Evolutionary conservation across 2,329 filamentous ascomycete species (phyloP).

Genomic region (Penicillium sp.): DNA sequence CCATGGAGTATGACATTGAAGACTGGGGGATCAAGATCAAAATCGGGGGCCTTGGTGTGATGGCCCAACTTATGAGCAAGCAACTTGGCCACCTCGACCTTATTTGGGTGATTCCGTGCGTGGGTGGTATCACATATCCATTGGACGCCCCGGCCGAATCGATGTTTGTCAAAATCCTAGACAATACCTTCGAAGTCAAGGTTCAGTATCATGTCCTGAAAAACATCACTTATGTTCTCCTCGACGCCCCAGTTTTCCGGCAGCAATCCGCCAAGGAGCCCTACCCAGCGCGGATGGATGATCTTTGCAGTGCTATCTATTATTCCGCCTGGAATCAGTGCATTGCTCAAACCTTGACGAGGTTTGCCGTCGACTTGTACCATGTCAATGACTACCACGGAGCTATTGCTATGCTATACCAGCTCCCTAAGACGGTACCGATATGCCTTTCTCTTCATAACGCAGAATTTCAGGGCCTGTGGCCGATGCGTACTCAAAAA

Average conservation of each 20-base stretch:
- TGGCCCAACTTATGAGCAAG: slow-evolving; percentile 64
- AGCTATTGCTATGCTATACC: slow-evolving; percentile 57
- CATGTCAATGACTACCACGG: slow-evolving; percentile 64
- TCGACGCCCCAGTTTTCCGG: slow-evolving; percentile 62
- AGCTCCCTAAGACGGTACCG: slow-evolving; percentile 57
- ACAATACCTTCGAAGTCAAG: slow-evolving; percentile 54
- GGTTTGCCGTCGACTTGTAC: slow-evolving; percentile 60
- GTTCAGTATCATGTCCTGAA: slow-evolving; percentile 58
- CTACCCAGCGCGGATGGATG: slow-evolving; percentile 64
- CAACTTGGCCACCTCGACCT: slow-evolving; percentile 59
- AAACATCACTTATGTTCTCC: slow-evolving; percentile 63
- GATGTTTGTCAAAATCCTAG: slow-evolving; percentile 58
- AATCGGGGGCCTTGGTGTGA: slow-evolving; percentile 64
- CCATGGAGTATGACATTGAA: slow-evolving; percentile 67
- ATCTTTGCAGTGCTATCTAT: slow-evolving; percentile 61
- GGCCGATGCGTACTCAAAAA: slow-evolving; percentile 59
- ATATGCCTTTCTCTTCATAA: slow-evolving; percentile 62
- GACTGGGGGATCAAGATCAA: slow-evolving; percentile 67
- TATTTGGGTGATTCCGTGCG: slow-evolving; percentile 59
- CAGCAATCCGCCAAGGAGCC: slow-evolving; percentile 58
- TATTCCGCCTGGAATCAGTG: slow-evolving; percentile 67
- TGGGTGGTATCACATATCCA: slow-evolving; percentile 60
- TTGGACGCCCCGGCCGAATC: slow-evolving; percentile 53
- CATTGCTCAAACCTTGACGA: slow-evolving; percentile 57
- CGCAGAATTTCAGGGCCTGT: slow-evolving; percentile 63